Evolutionary conservation across 2,329 filamentous ascomycete species (phyloP), one percentile per base, ranked within the genome.

Genomic region (Penicillium sp.): DNA sequence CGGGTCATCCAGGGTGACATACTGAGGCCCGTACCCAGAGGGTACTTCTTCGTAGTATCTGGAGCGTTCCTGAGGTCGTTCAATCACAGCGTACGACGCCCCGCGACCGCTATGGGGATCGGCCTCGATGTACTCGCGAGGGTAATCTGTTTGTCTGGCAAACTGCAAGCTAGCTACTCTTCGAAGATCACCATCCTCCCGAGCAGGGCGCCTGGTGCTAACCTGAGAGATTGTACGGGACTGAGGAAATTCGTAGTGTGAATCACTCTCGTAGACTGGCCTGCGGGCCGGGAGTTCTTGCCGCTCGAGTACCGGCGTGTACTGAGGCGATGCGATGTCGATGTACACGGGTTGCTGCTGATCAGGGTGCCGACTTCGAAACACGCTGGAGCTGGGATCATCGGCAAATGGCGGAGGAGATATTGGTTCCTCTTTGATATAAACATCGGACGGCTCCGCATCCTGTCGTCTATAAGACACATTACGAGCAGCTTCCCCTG

Each of bases 401-500:
- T 75, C 72, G 47, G 76, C 70, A 54, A 85, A 81, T 1, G 81
- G 79, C 39, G 81, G 81, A 18, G 84, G 84, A 12, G 84, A 86
- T 16, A 84, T 71, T 7, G 83, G 82, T 63, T 86, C 84, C 59
- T 82, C 78, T 65, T 86, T 86, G 65, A 86, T 83, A 57, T 79
- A 79, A 8, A 80, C 72, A 50, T 79, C 79, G 26, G 65, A 70
- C 54, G 75, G 70, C 21, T 68, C 68, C 48, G 61, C 61, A 51
- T 67, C 67, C 47, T 67, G 69, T 45, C 67, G 69, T 54, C 63
- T 67, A 51, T 68, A 68, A 44, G 65, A 59, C 16, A 69, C 65
- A 45, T 68, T 65, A 43, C 72, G 69, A 26, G 58, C 31, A 29
- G 60, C 66, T 28, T 70, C 66, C 31, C 67, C 70, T 51, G 63